Evolutionary conservation across 2,329 filamentous ascomycete species (phyloP).

Genomic region (Capronia epimyces): DNA sequence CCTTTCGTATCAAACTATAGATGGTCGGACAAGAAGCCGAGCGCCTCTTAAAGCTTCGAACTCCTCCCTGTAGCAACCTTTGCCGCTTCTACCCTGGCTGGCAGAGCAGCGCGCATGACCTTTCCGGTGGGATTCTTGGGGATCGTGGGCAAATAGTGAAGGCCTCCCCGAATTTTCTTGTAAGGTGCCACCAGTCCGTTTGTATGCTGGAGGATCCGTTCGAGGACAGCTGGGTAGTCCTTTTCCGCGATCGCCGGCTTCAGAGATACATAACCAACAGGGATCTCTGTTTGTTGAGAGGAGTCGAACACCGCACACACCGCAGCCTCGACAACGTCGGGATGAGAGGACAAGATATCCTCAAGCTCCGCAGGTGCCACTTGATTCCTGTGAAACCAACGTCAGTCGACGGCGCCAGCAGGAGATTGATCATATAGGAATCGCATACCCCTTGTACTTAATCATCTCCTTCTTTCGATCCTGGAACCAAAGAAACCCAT

Average conservation of each 20-base stretch:
- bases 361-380: slow-evolving; percentile 47
- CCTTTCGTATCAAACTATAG: no score
- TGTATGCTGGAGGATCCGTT: neutral
- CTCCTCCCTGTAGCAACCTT: no score
- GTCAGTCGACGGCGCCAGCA: slow-evolving; percentile 6
- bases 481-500: slow-evolving; percentile 19
- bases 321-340: slow-evolving; percentile 41
- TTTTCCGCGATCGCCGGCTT: neutral
- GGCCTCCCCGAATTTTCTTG: neutral
- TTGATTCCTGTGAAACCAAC: slow-evolving; percentile 31
- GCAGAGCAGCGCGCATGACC: neutral
- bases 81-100: no score
- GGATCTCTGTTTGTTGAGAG: slow-evolving; percentile 36
- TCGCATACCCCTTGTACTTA: slow-evolving; percentile 27
- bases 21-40: no score
- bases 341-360: slow-evolving; percentile 40
- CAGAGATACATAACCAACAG: slow-evolving; percentile 28
- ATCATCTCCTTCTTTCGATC: slow-evolving; percentile 28
- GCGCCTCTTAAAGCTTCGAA: no score
- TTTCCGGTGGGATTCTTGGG: neutral
- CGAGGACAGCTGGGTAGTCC: neutral
- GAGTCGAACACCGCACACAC: slow-evolving; percentile 38
- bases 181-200: neutral
- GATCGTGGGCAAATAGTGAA: neutral
- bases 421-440: neutral